phyloP scores from a whole-genome alignment of 345 rosid species.

The Sonneratia caseolaris region DNA sequence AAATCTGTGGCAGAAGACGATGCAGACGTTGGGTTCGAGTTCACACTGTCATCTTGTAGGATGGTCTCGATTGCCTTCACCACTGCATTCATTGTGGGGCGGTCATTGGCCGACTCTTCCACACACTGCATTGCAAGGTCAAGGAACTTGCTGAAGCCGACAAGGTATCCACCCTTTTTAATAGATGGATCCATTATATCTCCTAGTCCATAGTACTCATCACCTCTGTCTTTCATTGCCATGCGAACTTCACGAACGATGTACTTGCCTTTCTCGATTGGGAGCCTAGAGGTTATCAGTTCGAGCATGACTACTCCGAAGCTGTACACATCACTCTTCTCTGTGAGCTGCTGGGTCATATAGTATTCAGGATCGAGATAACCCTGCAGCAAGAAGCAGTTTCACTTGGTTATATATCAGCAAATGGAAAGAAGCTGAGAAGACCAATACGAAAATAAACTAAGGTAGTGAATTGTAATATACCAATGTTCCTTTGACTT shows the following conservation, averaged over 20 bases:
- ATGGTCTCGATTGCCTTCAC: constrained; percentile 73
- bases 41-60: constrained; percentile 57
- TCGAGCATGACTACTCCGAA: constrained; percentile 94
- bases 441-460: not conserved
- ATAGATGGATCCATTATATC: constrained; percentile 64
- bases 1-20: constrained; percentile 80
- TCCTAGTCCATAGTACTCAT: constrained; percentile 49
- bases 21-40: constrained; percentile 66
- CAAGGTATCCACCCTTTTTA: constrained; percentile 31
- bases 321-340: constrained; percentile 96
- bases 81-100: constrained; percentile 81
- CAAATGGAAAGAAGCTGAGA: too few relatives aligned
- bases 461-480: constrained; percentile 2
- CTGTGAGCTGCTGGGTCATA: constrained; percentile 86
- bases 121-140: constrained; percentile 76
- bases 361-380: constrained; percentile 97
- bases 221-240: constrained; percentile 44
- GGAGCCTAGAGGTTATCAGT: constrained; percentile 71
- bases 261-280: constrained; percentile 85
- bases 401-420: not conserved
- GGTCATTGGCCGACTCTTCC: constrained; percentile 71
- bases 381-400: constrained; percentile 40
- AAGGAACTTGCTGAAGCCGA: constrained; percentile 50
- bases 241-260: constrained; percentile 63
- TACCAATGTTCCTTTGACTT: constrained; percentile 98